These are phyloP conservation scores for Suillus placidus DNA, from an alignment of 768 basidiomycete species.

Conservation along the genomic window DNA sequence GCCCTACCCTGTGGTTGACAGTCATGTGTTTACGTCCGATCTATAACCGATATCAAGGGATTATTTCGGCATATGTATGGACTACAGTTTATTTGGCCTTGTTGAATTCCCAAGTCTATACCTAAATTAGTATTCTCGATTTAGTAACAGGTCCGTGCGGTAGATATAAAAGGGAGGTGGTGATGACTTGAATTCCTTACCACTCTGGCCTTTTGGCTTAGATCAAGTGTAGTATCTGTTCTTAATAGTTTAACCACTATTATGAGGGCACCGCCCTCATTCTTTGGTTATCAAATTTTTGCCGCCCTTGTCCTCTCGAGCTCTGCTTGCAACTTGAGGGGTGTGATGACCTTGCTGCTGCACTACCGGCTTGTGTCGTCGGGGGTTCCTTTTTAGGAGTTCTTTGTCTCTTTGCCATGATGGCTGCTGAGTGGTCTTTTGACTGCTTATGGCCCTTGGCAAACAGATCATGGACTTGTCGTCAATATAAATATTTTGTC, in stretches of 20 bases:
- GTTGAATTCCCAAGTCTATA: neutral
- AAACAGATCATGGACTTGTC: neutral
- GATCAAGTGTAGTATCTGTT: constrained; percentile 72
- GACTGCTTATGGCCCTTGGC: neutral
- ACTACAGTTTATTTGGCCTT: neutral
- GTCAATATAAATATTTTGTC: too few species aligned
- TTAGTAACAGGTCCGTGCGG: constrained; percentile 1
- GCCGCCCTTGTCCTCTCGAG: constrained; percentile 45
- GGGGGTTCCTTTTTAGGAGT: neutral
- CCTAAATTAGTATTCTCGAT: neutral
- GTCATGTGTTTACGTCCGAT: neutral
- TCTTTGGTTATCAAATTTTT: constrained; percentile 58
- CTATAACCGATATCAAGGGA: neutral
- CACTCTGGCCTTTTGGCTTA: constrained; percentile 51
- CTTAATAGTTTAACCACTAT: constrained; percentile 79
- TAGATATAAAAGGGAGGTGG: neutral
- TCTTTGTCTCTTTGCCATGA: neutral
- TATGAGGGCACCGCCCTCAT: constrained; percentile 49
- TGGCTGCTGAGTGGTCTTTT: neutral
- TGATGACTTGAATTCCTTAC: constrained; percentile 20
- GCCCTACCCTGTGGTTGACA: neutral
- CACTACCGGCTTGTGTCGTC: constrained; percentile 48
- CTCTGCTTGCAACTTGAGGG: constrained; percentile 39
- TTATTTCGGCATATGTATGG: too few species aligned
- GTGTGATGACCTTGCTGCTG: constrained; percentile 36